A percentile compares a stretch with the other conserved stretches of the same genome.
Evolutionary conservation across 2,329 filamentous ascomycete genomes (phyloP).

Genomic region (Stromatinia cepivora): DNA sequence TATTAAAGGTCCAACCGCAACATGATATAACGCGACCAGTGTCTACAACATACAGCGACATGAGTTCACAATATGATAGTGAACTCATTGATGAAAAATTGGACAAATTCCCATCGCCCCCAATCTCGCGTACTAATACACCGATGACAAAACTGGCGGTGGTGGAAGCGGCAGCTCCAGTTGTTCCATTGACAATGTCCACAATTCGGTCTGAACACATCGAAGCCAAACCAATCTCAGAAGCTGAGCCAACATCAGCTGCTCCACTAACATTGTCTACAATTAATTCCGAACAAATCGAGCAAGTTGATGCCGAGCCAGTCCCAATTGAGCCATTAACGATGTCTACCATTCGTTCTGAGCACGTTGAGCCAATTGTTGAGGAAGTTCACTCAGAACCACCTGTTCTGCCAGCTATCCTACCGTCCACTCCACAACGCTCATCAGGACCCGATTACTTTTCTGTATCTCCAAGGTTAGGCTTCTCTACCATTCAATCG

Average conservation of each 20-base stretch:
- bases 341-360: constrained; percentile 42
- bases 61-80: constrained; percentile 52
- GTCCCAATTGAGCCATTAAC: constrained; percentile 34
- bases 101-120: constrained; percentile 56
- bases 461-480: constrained; percentile 36
- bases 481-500: constrained; percentile 38
- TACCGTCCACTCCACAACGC: background rate
- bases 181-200: constrained; percentile 39
- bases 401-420: constrained; percentile 19
- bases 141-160: constrained; percentile 31
- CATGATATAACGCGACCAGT: constrained; percentile 44
- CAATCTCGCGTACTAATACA: constrained; percentile 43
- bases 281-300: constrained; percentile 46
- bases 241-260: constrained; percentile 27
- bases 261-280: constrained; percentile 40
- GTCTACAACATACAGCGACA: constrained; percentile 55
- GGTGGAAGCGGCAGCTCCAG: constrained; percentile 3
- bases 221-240: constrained; percentile 35
- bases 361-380: constrained; percentile 40
- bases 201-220: constrained; percentile 43
- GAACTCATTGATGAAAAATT: constrained; percentile 53
- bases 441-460: constrained; percentile 29
- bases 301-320: constrained; percentile 29
- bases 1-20: constrained; percentile 30
- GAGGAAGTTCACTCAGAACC: constrained; percentile 17